Evolutionary conservation across 1,139 yeast species (phyloP).

Genomic region (Nematodospora anomalae): DNA sequence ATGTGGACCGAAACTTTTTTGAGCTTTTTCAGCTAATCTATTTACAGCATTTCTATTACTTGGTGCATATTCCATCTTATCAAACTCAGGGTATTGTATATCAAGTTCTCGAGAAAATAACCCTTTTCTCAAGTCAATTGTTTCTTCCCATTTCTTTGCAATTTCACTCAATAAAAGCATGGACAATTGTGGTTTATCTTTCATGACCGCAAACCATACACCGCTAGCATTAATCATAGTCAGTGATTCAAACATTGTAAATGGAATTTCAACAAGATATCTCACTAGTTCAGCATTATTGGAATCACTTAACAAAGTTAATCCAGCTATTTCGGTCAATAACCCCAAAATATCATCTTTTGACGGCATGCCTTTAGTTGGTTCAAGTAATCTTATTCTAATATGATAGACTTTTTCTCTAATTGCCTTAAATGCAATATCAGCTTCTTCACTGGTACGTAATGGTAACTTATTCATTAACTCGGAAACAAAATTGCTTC

Average conservation of each 20-base stretch:
- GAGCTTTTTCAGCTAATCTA: slow-evolving; percentile 49
- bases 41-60: slow-evolving; percentile 66
- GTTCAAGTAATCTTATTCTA: slow-evolving; percentile 13
- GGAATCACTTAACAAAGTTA: slow-evolving; percentile 45
- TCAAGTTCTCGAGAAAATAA: slow-evolving; percentile 64
- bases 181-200: slow-evolving; percentile 59
- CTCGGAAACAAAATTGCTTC: slow-evolving; percentile 50
- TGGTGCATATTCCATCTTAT: slow-evolving; percentile 88
- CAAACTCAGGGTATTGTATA: slow-evolving; percentile 59
- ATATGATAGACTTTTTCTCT: slow-evolving; percentile 17
- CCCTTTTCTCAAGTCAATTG: slow-evolving; percentile 62
- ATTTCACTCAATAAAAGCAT: slow-evolving; percentile 69
- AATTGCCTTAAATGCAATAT: slow-evolving; percentile 24
- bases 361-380: slow-evolving; percentile 7
- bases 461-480: slow-evolving; percentile 37
- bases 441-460: slow-evolving; percentile 31
- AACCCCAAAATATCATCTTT: slow-evolving; percentile 39
- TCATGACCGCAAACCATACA: slow-evolving; percentile 80
- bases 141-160: slow-evolving; percentile 63
- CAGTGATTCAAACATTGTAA: slow-evolving; percentile 58
- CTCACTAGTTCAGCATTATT: slow-evolving; percentile 54
- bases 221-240: slow-evolving; percentile 68
- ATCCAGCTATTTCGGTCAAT: slow-evolving; percentile 51
- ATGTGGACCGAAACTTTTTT: slow-evolving; percentile 70
- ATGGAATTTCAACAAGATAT: slow-evolving; percentile 70